These are phyloP conservation scores for Nymphaea thermarum DNA, from an alignment of 164 flowering plant genomes.

Conservation along the genomic window DNA sequence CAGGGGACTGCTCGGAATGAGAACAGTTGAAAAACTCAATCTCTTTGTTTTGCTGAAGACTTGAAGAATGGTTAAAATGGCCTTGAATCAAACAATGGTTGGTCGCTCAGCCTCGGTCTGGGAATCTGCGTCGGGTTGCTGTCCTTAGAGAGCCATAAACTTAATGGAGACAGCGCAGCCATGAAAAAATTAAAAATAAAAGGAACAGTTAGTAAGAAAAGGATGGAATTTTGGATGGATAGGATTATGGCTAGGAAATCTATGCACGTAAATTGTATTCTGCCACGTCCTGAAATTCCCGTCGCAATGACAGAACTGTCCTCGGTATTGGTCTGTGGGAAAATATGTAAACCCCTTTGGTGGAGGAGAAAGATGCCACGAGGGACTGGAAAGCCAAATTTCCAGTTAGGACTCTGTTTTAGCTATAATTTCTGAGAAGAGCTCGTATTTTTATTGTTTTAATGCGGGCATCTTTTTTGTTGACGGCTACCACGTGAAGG, in stretches of 20 bases:
- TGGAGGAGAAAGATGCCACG: no score
- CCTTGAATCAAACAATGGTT: background rate
- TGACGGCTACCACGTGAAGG: no score
- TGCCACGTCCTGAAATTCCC: background rate
- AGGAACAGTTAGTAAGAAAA: background rate
- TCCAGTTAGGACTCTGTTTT: no score
- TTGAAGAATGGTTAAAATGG: background rate
- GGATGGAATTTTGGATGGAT: background rate
- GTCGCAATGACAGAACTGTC: background rate
- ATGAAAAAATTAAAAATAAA: background rate
- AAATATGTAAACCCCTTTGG: no score
- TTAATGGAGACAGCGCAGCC: background rate
- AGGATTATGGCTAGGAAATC: background rate
- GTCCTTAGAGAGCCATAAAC: background rate
- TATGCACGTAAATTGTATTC: background rate
- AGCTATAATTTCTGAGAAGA: no score
- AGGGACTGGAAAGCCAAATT: no score
- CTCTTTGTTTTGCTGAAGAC: background rate
- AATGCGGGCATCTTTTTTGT: no score
- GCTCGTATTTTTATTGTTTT: no score
- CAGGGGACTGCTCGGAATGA: background rate
- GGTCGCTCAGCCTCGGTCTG: background rate
- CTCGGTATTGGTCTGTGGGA: background rate
- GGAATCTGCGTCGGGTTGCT: background rate
- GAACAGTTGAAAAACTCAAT: background rate